Percentiles rank a stretch among this genome's conserved stretches.
These are phyloP conservation scores for Euphorbia schlechtendalii DNA, from an alignment of 441 rosid species.

Conservation along the genomic window DNA sequence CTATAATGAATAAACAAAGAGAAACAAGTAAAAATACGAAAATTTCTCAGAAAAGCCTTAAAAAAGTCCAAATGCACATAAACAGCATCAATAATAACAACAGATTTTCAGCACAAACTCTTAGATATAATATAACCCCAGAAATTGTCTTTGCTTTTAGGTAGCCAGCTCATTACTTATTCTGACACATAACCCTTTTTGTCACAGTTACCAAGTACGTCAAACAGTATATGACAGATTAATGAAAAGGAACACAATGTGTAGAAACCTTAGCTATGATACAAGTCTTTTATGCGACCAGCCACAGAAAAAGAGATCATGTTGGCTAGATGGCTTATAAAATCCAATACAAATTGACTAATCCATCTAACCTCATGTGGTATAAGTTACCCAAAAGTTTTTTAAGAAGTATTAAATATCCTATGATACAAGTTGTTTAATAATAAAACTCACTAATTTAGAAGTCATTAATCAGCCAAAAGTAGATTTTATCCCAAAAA, in stretches of 20 bases:
- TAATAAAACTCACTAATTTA: conserved; percentile 3
- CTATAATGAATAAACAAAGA: conserved; percentile 30
- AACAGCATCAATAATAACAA: neutral
- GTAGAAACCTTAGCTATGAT: neutral
- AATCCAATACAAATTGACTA: conserved; percentile 13
- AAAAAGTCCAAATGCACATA: too few species aligned
- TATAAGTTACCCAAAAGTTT: neutral
- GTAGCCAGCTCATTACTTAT: conserved; percentile 3
- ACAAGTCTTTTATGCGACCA: neutral
- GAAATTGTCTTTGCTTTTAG: neutral
- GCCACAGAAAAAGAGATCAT: neutral
- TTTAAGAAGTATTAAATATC: neutral
- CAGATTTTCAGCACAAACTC: neutral
- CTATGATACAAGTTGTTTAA: conserved; percentile 3
- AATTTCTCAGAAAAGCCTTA: neutral
- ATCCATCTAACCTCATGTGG: neutral
- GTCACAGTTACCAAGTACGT: neutral
- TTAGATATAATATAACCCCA: neutral
- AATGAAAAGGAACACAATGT: neutral
- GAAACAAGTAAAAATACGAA: conserved; percentile 1
- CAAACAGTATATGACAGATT: neutral
- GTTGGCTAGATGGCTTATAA: neutral
- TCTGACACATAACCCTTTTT: neutral
- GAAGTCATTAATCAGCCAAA: conserved; percentile 3
- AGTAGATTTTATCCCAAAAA: conserved; percentile 12